phyloP scores from a whole-genome alignment of 768 basidiomycete genomes.

The Russula olivacea region DNA sequence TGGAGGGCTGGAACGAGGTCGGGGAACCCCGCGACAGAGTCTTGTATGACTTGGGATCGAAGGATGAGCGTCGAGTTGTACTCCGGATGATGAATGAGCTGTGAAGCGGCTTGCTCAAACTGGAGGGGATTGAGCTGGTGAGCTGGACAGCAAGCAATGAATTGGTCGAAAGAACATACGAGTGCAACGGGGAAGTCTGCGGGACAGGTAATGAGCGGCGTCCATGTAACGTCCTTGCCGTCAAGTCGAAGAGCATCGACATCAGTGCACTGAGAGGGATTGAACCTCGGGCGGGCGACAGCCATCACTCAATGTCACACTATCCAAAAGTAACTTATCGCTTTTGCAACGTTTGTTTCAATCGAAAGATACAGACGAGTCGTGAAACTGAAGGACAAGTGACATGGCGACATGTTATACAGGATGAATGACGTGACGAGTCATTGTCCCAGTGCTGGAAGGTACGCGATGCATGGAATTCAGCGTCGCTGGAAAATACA shows the following conservation, averaged over 20 bases:
- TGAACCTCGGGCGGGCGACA: slow-evolving; percentile 3
- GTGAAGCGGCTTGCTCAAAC: slow-evolving; percentile 69
- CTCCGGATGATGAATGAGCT: slow-evolving; percentile 83
- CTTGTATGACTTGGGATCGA: slow-evolving; percentile 62
- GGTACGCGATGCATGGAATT: too few species aligned
- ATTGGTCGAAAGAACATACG: slow-evolving; percentile 17
- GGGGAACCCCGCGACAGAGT: slow-evolving; percentile 31
- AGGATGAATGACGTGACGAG: too few species aligned
- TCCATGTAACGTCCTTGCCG: slow-evolving; percentile 24
- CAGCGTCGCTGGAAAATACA: too few species aligned
- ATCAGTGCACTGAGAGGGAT: slow-evolving; percentile 4
- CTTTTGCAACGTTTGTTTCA: too few species aligned
- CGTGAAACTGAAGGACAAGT: too few species aligned
- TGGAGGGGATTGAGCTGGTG: slow-evolving; percentile 30
- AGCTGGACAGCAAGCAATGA: not conserved
- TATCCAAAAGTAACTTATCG: too few species aligned
- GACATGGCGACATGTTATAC: too few species aligned
- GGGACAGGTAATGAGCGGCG: slow-evolving; percentile 30
- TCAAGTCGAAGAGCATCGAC: not conserved
- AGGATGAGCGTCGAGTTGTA: slow-evolving; percentile 89
- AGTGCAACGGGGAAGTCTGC: slow-evolving; percentile 33
- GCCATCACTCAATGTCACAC: slow-evolving; percentile 14
- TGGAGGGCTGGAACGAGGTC: slow-evolving; percentile 36
- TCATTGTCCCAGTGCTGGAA: too few species aligned
- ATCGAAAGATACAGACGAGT: too few species aligned